Evolutionary conservation across 441 rosid species (phyloP), one percentile per base, ranked within the genome.

Genomic region (Adansonia rubrostipa): DNA sequence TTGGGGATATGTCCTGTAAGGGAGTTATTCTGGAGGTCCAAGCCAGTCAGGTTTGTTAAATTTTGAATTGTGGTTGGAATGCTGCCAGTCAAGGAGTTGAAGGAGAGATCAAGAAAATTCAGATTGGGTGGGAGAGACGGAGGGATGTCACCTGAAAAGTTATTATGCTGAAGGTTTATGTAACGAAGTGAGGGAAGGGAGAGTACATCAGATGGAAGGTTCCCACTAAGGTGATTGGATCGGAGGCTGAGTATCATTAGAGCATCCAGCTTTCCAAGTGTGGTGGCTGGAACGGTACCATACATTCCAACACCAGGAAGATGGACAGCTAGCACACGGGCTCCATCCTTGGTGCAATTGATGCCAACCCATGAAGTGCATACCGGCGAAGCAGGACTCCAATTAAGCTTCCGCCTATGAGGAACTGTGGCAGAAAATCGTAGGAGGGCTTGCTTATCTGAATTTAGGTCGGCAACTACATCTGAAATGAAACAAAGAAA

Each of bases 281-380:
- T 89, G 78, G 80, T 87, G 60, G 86, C 73, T 11, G 96, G 96
- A 75, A 92, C 84, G 24, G 87, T 87, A 80, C 96, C 96, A 54
- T 74, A 75, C 10, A 92, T 89, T 61, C 94, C 92, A 60, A 85
- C 83, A 50, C 87, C 96, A 14, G 92, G 96, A 69, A 92, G 85
- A 72, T 87, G 92, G 36, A 92, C 76, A 6, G 88, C 86, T 58
- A 76, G 64, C 56, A 92, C 94, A 53, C 85, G 87, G 50, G 84
- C 82, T 8, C 77, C 79, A 82, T 88, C 78, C 71, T 72, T 66
- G 77, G 80, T 73, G 82, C 96, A 92, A 64, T 85, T 92, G 84
- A 92, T 77, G 71, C 96, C 96, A 0, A 86, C 74, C 96, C 96
- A 92, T 22, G 90, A 80, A 60, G 80, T 53, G 71, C 96, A 92